Base-by-base conservation (phyloP, 2,329 filamentous ascomycete species). In the Calonectria multiphialidica region DNA sequence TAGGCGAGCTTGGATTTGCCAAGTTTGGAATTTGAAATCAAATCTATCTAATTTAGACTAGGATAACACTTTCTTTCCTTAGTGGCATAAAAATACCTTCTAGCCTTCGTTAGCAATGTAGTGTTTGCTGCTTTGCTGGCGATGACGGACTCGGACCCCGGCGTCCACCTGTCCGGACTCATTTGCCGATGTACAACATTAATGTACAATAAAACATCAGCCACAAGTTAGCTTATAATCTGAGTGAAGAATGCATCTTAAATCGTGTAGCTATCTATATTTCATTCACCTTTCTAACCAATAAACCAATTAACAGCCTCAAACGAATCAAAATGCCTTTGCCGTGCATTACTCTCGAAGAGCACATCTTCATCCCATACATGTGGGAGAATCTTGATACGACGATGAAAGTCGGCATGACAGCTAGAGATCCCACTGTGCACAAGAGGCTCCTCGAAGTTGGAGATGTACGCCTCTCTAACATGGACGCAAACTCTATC, bases 311-410 rank as follows among this genome's bases (percentile, higher is more conserved):
- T 10, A 35, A 35, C 33, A n/a, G n/a, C n/a, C 13, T 33, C 30
- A 35, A 16, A 23, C n/a, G 2, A 57, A 4, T 9, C 50, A 57
- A 57, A 35, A 57, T 57, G 50, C 18, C 13, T 37, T 21, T 57
- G 10, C 53, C 63, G 23, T 57, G 66, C 35, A 72, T 72, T 49
- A 69, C 70, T 18, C 70, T 72, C 23, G 70, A 72, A 53, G 70
- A 72, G 25, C 70, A 72, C 40, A 62, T 47, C 49, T 64, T 66
- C 49, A 72, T 30, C 30, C 63, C 40, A 6, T 57, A 30, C 23
- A 50, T 30, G 70, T 59, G 30, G 70, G 64, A 21, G 16, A 47
- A 55, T 55, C 53, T 28, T 23, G 64, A 23, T 45, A 40, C 8
- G 23, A 33, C 15, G 42, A 72, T 44, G 50, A 35, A 37, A 35